Base-by-base conservation (phyloP, 495 filamentous ascomycete genomes). In the Gamarada debralockiae region DNA sequence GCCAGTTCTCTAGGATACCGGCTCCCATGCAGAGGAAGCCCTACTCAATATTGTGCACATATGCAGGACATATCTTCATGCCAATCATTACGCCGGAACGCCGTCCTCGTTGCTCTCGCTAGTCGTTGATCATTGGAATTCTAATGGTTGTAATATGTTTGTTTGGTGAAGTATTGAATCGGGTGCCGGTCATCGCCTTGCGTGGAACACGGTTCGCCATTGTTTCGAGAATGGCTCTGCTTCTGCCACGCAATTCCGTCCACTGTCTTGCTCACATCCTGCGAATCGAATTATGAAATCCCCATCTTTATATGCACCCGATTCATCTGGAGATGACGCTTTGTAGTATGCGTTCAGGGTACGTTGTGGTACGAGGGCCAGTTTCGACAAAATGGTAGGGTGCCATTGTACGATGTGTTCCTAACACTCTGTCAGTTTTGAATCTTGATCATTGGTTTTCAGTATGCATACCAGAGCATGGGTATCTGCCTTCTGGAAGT, bases 351-450 rank as follows among this genome's bases (percentile, higher is more conserved):
- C 75, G 66, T 95, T 95, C 61, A 99, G 68, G 33, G 77, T 70
- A 17, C 83, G 78, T 70, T 97, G 92, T 3, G 90, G 90, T 17
- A 99, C 71, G 12, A 99, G 71, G 1, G 87, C 91, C 49, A 96
- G 69, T 60, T 89, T 89, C 18, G 91, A 86, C 17, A 99, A 78
- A 48, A 97, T 89, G 0, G 93, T 99, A n/a, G 93, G 91, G 65
- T 99, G 95, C 95, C 95, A 99, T 75, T 96, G 93, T 27, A 92
- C 81, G 52, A 96, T 88, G 62, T 92, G 89, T 68, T 92, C 89
- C 87, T 92, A 57, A 13, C 14, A 9, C 18, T 31, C 8, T 43
- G 13, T 59, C 17, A 59, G 39, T 3, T 12, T 40, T 33, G 14
- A 8, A 15, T 4, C 5, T 34, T 13, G 22, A 15, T 41, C 45